Percentiles rank a stretch among this genome's conserved stretches.
phyloP scores from a whole-genome alignment of 129 eudicot genomes.

The Erigeron canadensis region DNA sequence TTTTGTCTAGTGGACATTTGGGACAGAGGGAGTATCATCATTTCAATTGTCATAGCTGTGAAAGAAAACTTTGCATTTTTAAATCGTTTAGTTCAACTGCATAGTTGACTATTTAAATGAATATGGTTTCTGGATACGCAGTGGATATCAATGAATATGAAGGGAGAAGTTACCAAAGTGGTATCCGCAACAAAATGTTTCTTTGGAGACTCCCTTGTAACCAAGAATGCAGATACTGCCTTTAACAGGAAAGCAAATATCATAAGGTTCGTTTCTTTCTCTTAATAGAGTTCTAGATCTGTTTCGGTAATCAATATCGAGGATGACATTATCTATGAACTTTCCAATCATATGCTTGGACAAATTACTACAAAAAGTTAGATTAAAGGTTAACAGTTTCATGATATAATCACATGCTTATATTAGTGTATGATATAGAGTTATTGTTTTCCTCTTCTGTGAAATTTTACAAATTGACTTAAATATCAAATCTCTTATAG shows the following conservation, averaged over 20 bases:
- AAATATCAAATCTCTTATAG: too few relatives aligned
- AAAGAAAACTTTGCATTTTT: neutral
- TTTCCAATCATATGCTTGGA: too few relatives aligned
- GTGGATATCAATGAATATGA: constrained; percentile 24
- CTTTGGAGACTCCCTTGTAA: constrained; percentile 16
- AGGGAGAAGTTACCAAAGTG: constrained; percentile 14
- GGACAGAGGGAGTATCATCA: too few relatives aligned
- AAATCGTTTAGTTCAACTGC: too few relatives aligned
- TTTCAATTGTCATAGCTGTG: neutral
- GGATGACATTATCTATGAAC: neutral
- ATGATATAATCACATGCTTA: too few relatives aligned
- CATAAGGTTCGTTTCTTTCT: constrained; percentile 1
- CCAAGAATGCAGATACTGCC: constrained; percentile 4
- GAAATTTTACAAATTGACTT: too few relatives aligned
- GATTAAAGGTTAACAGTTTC: too few relatives aligned
- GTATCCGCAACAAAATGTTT: constrained; percentile 22
- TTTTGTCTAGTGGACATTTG: too few relatives aligned
- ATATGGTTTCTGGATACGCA: neutral
- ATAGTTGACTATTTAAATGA: neutral
- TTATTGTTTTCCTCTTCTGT: too few relatives aligned
- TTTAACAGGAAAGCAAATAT: neutral
- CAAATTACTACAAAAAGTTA: too few relatives aligned
- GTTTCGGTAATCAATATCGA: neutral
- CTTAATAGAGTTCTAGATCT: neutral
- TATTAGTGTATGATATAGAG: too few relatives aligned